Base-by-base conservation (phyloP, 176 grass and related monocot genomes). In the Cenchrus purpureus region DNA sequence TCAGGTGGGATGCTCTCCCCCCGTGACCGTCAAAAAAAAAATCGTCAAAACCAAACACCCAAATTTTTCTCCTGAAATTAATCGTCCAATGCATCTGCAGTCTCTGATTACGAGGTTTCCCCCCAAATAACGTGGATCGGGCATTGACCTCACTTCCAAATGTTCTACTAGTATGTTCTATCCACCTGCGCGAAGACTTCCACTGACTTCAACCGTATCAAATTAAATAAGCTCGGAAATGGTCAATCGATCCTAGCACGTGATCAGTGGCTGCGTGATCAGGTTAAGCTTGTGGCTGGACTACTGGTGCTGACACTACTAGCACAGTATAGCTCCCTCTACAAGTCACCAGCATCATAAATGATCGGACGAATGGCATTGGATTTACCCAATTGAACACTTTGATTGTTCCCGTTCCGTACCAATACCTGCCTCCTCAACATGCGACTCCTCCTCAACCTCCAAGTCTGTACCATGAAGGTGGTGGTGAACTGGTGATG, bases 71-170 rank as follows among this genome's bases (percentile, higher is more conserved):
- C 31, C 71, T 15, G 0, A 4, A 75, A 57, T 25, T 25, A 25
- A 25, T 20, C 51, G 73, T 57, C 31, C 52, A 34, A 16, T 55
- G 8, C 25, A 55, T 34, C 17, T 17, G 25, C 10, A 19, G 73
- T 19, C 22, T 25, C 22, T 25, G 22, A 25, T 25, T 25, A 25
- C 22, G 22, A 25, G 22, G 22, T 25, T 25, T 25, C 22, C 22
- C 22, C 63, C 63, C 16, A 54, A 16, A 14, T 40, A 5, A 6
- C 46, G 48, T 9, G 1, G 32, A 83, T 37, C 62, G 5, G 10
- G 71, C 73, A 57, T 90, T 86, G 84, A 90, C 83, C 79, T 69
- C 15, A 45, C 82, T 68, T 85, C 37, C 29, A 34, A 64, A 53
- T 20, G 67, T 70, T 82, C 25, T 25, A 25, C 22, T 25, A 25